Evolutionary conservation across 2,329 filamentous ascomycete species (phyloP).

Genomic region (Nigrograna mackinnonii): DNA sequence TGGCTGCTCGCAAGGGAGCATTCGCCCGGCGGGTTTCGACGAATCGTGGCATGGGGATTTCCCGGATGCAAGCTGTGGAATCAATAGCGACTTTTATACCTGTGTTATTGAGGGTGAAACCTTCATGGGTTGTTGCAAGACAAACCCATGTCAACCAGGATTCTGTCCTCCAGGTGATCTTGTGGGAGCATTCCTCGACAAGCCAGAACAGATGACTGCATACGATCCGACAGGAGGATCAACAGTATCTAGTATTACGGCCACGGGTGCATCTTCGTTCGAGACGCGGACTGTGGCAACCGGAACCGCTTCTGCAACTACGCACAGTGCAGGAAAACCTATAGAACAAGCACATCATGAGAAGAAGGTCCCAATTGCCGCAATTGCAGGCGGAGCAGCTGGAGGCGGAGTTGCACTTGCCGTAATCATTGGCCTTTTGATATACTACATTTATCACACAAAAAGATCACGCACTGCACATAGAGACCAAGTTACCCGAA

Average conservation of each 20-base stretch:
- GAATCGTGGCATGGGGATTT: conserved; percentile 31
- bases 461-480: not conserved
- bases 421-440: not conserved
- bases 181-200: conserved; percentile 24
- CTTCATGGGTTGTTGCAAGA: conserved; percentile 46
- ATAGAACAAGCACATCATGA: not conserved
- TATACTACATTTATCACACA: not conserved
- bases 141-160: conserved; percentile 35
- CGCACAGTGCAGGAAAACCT: not conserved
- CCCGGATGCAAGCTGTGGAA: conserved; percentile 35
- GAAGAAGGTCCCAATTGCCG: not conserved
- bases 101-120: conserved; percentile 28
- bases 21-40: conserved; percentile 38
- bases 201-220: conserved; percentile 18
- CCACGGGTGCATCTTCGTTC: not conserved
- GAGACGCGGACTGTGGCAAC: not conserved
- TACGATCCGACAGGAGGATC: not conserved
- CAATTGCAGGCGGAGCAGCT: not conserved
- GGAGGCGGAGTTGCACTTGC: not conserved
- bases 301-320: not conserved
- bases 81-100: conserved; percentile 37
- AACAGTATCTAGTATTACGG: too few species aligned
- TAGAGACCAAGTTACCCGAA: too few species aligned
- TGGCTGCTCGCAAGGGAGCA: conserved; percentile 38
- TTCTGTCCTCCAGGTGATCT: conserved; percentile 34